phyloP scores from a whole-genome alignment of 331 rosid species.

The Stylosanthes scabra region DNA sequence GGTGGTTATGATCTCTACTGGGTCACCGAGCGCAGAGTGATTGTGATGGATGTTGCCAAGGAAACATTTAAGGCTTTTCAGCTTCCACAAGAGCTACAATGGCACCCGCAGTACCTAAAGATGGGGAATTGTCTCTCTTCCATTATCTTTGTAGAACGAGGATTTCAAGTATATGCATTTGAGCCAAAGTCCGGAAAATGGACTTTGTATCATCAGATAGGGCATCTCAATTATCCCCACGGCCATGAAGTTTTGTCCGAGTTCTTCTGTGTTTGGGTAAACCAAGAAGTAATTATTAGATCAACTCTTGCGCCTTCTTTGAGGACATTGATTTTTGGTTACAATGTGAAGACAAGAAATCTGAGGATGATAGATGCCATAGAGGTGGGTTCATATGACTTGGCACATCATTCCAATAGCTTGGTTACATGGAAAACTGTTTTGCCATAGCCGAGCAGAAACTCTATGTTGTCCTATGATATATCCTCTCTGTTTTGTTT shows the following conservation, averaged over 20 bases:
- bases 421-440: conserved; percentile 28
- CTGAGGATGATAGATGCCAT: conserved; percentile 12
- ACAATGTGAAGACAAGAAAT: conserved; percentile 23
- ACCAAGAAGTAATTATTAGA: conserved; percentile 29
- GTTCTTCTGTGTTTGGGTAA: conserved; percentile 21
- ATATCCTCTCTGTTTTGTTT: neutral
- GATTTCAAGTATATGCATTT: conserved; percentile 20
- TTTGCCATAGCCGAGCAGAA: neutral
- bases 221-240: neutral
- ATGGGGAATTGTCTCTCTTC: conserved; percentile 28
- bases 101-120: conserved; percentile 31
- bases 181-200: conserved; percentile 13
- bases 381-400: neutral
- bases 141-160: neutral
- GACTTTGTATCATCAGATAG: conserved; percentile 29
- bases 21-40: conserved; percentile 20
- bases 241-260: conserved; percentile 3
- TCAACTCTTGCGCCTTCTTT: neutral
- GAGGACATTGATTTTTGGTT: conserved; percentile 16
- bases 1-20: conserved; percentile 37
- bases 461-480: neutral
- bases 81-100: conserved; percentile 8
- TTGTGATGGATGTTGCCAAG: conserved; percentile 30
- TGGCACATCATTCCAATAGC: conserved; percentile 22
- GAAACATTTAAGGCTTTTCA: conserved; percentile 19